These are phyloP conservation scores for Delonix regia DNA, from an alignment of 306 rosid genomes.

Conservation along the genomic window DNA sequence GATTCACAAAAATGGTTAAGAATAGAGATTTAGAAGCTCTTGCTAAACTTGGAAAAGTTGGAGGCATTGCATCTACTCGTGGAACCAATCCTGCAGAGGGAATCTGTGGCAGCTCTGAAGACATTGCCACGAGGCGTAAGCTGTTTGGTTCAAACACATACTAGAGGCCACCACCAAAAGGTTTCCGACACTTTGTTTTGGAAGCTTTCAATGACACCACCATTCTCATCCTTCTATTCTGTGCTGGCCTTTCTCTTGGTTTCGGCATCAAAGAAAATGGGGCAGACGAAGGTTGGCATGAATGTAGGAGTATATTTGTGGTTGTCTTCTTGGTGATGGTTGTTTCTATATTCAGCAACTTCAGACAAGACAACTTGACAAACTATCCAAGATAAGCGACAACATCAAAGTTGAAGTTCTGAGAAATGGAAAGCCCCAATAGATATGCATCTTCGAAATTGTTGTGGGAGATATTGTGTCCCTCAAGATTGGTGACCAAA, in stretches of 20 bases:
- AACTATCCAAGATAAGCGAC: constrained; percentile 73
- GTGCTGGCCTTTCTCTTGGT: constrained; percentile 82
- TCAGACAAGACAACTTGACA: constrained; percentile 79
- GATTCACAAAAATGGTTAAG: constrained; percentile 53
- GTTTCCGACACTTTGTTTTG: constrained; percentile 56
- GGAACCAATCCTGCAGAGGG: constrained; percentile 53
- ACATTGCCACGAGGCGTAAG: constrained; percentile 38
- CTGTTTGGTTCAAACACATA: constrained; percentile 74
- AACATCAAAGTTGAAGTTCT: constrained; percentile 67
- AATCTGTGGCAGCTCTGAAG: constrained; percentile 42
- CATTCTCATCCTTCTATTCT: constrained; percentile 67
- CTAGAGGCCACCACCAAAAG: constrained; percentile 65
- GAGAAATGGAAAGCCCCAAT: constrained; percentile 59
- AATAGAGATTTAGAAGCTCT: constrained; percentile 46
- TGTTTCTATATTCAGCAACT: constrained; percentile 77
- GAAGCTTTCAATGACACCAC: constrained; percentile 83
- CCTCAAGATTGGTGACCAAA: constrained; percentile 78
- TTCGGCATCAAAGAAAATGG: constrained; percentile 85
- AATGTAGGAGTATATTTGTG: constrained; percentile 80
- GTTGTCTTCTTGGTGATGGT: constrained; percentile 74
- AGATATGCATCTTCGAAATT: constrained; percentile 68
- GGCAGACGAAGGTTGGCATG: constrained; percentile 80
- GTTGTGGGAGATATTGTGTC: constrained; percentile 76
- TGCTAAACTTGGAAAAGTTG: constrained; percentile 47
- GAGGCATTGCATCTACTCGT: constrained; percentile 48